These are phyloP conservation scores for Malassezia sp. DNA, from an alignment of 1,284 basidiomycete genomes.

Conservation along the genomic window DNA sequence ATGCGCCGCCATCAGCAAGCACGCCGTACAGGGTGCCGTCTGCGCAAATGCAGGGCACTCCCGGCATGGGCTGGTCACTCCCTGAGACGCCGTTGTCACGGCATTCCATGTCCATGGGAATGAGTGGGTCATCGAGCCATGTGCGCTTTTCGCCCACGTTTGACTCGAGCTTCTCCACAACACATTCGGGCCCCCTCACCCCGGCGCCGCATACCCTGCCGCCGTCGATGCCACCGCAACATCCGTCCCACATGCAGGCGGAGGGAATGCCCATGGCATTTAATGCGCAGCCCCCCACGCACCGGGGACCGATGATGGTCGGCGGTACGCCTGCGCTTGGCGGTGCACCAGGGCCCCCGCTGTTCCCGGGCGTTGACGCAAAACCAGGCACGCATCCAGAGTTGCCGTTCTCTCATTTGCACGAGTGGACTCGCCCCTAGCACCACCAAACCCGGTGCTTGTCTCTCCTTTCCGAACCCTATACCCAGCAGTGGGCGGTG, in stretches of 20 bases:
- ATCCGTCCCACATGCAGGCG: constrained; percentile 1
- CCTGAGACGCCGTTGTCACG: constrained; percentile 11
- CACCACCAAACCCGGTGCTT: too few relatives aligned
- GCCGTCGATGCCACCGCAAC: constrained; percentile 1
- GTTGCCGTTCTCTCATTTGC: too few relatives aligned
- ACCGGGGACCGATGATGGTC: too few relatives aligned
- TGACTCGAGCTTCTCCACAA: constrained; percentile 10
- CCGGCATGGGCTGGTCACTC: neutral
- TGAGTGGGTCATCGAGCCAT: constrained; percentile 2
- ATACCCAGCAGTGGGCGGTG: too few relatives aligned
- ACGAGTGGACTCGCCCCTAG: too few relatives aligned
- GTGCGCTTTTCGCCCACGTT: constrained; percentile 12
- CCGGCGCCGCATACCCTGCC: neutral
- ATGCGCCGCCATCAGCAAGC: neutral
- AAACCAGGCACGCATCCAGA: too few relatives aligned
- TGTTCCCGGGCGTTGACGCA: too few relatives aligned
- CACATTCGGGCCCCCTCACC: constrained; percentile 11
- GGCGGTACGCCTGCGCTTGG: too few relatives aligned
- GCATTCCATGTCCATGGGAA: neutral
- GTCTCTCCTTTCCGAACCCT: too few relatives aligned
- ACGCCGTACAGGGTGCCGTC: neutral
- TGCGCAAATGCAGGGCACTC: too few relatives aligned
- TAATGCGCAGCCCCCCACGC: too few relatives aligned
- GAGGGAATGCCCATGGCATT: neutral
- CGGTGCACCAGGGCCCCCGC: too few relatives aligned